Evolutionary conservation across 371 early-diverging fungal genomes (phyloP).

Genomic region (Mucor plumbeus): DNA sequence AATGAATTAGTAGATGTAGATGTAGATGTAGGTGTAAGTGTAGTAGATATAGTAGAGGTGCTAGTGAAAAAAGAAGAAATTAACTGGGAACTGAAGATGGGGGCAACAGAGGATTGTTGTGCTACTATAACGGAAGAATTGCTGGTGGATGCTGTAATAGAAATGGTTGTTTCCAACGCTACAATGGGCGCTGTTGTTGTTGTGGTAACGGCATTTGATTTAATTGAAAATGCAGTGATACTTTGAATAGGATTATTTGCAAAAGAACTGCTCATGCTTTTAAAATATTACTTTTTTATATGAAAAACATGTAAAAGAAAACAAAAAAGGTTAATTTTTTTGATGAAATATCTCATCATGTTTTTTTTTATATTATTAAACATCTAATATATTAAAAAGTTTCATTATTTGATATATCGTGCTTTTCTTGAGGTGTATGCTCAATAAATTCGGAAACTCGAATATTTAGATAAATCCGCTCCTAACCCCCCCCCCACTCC

Average conservation of each 20-base stretch:
- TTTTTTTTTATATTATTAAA: background rate
- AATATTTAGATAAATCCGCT: background rate
- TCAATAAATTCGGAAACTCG: no score
- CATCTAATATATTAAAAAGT: background rate
- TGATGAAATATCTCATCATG: background rate
- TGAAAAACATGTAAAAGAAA: background rate
- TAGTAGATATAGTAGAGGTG: background rate
- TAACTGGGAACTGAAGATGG: background rate
- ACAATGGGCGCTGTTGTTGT: background rate
- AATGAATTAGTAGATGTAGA: background rate
- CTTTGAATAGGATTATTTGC: conserved; percentile 6
- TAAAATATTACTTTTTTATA: background rate
- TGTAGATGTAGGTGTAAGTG: no score
- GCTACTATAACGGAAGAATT: background rate
- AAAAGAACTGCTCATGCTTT: conserved; percentile 6
- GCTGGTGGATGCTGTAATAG: background rate
- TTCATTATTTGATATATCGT: background rate
- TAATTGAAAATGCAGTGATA: conserved; percentile 9
- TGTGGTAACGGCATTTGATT: conserved; percentile 3
- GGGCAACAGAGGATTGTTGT: background rate
- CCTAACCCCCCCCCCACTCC: background rate
- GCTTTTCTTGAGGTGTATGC: background rate
- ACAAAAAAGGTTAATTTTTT: background rate
- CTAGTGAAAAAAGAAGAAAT: background rate
- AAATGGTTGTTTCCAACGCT: background rate